Evolutionary conservation across 1,139 yeast genomes (phyloP), one percentile per base, ranked within the genome.

Genomic region (Saccharomycopsis crataegensis): DNA sequence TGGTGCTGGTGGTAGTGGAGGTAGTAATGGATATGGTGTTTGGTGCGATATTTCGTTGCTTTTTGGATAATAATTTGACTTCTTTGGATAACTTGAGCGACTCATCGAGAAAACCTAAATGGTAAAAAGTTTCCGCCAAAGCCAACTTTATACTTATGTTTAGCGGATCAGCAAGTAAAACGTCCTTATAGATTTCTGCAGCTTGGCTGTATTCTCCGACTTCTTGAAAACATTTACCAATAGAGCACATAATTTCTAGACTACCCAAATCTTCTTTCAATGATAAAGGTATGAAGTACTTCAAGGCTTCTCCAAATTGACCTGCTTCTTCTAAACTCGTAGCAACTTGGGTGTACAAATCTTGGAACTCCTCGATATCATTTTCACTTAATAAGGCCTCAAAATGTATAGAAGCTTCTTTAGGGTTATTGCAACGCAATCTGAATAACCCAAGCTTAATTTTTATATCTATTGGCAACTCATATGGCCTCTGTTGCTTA

Each of bases 381-480:
- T 79, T 79, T 46, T 79, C 81, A 34, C 72, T 73, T 46, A 82
- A 68, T 8, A 91, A 68, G 59, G 76, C 77, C 42, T 76, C 78
- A 60, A 87, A 83, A 65, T 91, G 96, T 8, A 67, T 69, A 60
- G 83, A 64, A 0, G 96, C 96, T 61, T 90, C 96, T 1, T 77
- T 79, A 37, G 76, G 72, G 43, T 85, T 77, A 47, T 79, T 83
- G 44, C 80, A 67, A 49, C 84, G 82, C 34, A 93, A 69, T 56
- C 99, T 75, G 46, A 88, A 74, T 32, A 81, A 70, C 0, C 96
- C 95, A 31, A 93, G 66, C 65, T 93, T 87, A 40, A 82, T 83
- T 54, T 98, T 70, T 40, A 94, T 86, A 71, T 91, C 99, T 53
- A 91, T 81, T 0, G 97, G 98, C 36, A 93, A 68, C 8, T 74